phyloP scores from a whole-genome alignment of 306 rosid species.

The Corylus americana region DNA sequence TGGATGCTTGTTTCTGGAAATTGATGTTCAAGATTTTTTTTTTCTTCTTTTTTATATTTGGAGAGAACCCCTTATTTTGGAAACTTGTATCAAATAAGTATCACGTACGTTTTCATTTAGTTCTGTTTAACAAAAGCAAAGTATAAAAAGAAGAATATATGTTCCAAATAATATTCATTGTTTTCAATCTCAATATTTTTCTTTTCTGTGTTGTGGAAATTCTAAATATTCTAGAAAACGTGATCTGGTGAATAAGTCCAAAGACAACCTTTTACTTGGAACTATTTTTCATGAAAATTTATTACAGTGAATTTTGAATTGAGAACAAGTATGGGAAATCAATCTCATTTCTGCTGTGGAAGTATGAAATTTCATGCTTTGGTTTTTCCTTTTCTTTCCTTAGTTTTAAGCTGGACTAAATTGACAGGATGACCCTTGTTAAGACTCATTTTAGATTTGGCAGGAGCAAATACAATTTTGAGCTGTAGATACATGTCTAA shows the following conservation, averaged over 20 bases:
- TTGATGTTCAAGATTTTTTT: too few species aligned
- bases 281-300: background rate
- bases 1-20: too few species aligned
- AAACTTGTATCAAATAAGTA: too few species aligned
- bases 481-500: background rate
- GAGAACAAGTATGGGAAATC: background rate
- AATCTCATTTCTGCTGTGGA: background rate
- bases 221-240: background rate
- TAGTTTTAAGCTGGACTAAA: background rate
- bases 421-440: background rate
- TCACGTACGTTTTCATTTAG: too few species aligned
- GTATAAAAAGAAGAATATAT: background rate
- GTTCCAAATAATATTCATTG: background rate
- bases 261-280: background rate
- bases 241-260: background rate
- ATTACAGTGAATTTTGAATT: background rate
- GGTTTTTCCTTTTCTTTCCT: background rate
- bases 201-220: background rate
- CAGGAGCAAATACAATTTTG: background rate
- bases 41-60: too few species aligned
- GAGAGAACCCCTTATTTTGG: too few species aligned
- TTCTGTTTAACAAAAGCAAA: too few species aligned
- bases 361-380: background rate
- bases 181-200: background rate
- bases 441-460: background rate